Conservation (phyloP, 2,329 filamentous ascomycete species). For the Cercospora sesami region DNA sequence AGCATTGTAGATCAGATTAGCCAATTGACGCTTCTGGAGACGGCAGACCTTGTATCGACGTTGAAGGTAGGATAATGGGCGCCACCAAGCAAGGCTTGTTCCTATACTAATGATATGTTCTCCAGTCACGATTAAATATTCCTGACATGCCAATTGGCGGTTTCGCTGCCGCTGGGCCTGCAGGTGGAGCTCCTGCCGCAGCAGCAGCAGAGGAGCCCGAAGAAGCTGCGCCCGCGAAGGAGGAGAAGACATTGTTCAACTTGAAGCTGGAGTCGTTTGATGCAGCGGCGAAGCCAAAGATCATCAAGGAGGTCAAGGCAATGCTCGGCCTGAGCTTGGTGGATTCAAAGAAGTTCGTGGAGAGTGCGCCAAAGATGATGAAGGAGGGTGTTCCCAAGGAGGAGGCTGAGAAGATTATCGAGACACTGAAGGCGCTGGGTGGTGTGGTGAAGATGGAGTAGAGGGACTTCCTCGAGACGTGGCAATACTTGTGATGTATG, state of each 20-base stretch:
- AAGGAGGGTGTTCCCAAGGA: constrained; percentile 99
- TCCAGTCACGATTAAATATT: constrained; percentile 88
- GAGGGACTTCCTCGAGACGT: neutral
- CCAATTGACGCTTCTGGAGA: constrained; percentile 95
- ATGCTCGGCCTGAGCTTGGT: constrained; percentile 93
- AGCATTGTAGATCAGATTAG: constrained; percentile 98
- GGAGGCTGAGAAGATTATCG: constrained; percentile 97
- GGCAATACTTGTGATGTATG: neutral
- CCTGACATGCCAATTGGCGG: constrained; percentile 94
- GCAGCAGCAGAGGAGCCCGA: constrained; percentile 68
- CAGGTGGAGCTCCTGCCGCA: constrained; percentile 62
- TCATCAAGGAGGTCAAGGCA: constrained; percentile 99
- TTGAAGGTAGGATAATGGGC: constrained; percentile 74
- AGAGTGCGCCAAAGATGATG: constrained; percentile 96
- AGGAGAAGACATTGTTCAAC: constrained; percentile 96
- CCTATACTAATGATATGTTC: constrained; percentile 4
- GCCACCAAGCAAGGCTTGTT: neutral
- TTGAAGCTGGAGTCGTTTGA: constrained; percentile 93
- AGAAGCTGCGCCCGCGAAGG: constrained; percentile 82
- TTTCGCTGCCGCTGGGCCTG: constrained; percentile 69
- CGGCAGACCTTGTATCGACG: constrained; percentile 88
- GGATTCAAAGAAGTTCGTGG: constrained; percentile 99
- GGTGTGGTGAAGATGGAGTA: constrained; percentile 88
- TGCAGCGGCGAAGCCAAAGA: constrained; percentile 86
- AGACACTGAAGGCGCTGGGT: constrained; percentile 88